phyloP scores from a whole-genome alignment of 495 filamentous ascomycete species.

The Talaromyces wortmannii region DNA sequence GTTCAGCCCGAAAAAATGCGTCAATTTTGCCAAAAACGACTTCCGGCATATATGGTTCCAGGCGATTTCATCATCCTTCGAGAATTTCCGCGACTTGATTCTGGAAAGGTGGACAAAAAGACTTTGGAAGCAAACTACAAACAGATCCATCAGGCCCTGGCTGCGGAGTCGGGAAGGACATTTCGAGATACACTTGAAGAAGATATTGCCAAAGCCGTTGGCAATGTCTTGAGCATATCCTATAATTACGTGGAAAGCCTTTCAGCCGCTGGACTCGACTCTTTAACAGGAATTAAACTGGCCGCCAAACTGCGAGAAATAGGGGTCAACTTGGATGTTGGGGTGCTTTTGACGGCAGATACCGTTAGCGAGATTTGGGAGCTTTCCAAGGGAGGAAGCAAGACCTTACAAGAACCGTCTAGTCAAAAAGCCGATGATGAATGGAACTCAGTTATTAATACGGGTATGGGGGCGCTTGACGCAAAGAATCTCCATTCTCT shows the following conservation, averaged over 20 bases:
- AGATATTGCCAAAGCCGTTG: slow-evolving; percentile 40
- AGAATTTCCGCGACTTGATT: slow-evolving; percentile 63
- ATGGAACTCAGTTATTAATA: slow-evolving; percentile 7
- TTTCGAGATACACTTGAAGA: slow-evolving; percentile 29
- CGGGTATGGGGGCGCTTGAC: slow-evolving; percentile 12
- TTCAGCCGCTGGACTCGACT: slow-evolving; percentile 58
- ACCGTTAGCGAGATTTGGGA: slow-evolving; percentile 28
- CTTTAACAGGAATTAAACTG: slow-evolving; percentile 61
- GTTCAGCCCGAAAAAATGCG: slow-evolving; percentile 32
- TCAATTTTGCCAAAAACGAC: slow-evolving; percentile 57
- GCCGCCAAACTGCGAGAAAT: slow-evolving; percentile 47
- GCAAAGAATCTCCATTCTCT: slow-evolving; percentile 16
- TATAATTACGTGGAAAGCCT: slow-evolving; percentile 37
- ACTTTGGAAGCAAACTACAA: slow-evolving; percentile 51
- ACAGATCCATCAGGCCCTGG: slow-evolving; percentile 9
- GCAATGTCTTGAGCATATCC: slow-evolving; percentile 33
- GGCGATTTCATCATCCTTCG: slow-evolving; percentile 54
- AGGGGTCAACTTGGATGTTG: slow-evolving; percentile 44
- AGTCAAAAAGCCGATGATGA: not conserved
- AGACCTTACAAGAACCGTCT: not conserved
- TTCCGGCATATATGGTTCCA: slow-evolving; percentile 75
- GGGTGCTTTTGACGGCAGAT: slow-evolving; percentile 49
- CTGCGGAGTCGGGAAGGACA: slow-evolving; percentile 19
- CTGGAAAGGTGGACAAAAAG: slow-evolving; percentile 71
- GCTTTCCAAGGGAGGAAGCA: slow-evolving; percentile 10